Base-by-base conservation (phyloP, 1,284 basidiomycete genomes). In the Sporisorium scitamineum region DNA sequence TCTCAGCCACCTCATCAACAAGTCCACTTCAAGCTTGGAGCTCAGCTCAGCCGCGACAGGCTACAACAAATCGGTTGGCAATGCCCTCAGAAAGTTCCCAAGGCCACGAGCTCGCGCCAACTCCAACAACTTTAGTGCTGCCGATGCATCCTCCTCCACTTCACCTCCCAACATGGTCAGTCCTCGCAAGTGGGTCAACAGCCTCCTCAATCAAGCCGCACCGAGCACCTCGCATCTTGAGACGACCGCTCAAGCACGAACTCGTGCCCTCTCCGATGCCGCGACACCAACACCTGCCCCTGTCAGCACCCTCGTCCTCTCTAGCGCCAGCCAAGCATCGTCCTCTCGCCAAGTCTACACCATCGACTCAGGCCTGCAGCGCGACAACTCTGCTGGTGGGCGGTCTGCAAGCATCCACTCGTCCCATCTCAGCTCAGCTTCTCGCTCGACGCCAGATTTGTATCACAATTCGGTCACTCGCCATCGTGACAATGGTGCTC, bases 131-230 rank as follows among this genome's bases (percentile, higher is more conserved):
- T 56, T 55, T n/a, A 27, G 14, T 7, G 9, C 13, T n/a, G 48
- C 5, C 20, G 62, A 70, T 41, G 31, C 59, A 34, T 41, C 62
- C 24, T 37, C 22, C 14, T 32, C 54, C n/a, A 27, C 48, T 11
- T 65, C 61, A n/a, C 61, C 65, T 26, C 54, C 60, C 20, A 71
- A 71, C 55, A 27, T 75, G 32, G 42, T 41, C 9, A 56, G 52
- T 32, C 73, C 76, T 34, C 68, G 76, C 45, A 78, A 68, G 26
- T 76, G 72, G 76, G 68, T 76, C 64, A 71, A 60, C 42, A 72
- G 59, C 39, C 59, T 78, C 14, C 52, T 76, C 18, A 54, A 45
- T 14, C 58, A 69, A 18, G 62, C 57, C 18, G 61, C 41, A 13
- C 54, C 63, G 20, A 62, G 55, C 54, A 44, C 62, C 5, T 34